Base-by-base conservation (phyloP, 148 eudicot genomes). In the Persicaria tinctoria region DNA sequence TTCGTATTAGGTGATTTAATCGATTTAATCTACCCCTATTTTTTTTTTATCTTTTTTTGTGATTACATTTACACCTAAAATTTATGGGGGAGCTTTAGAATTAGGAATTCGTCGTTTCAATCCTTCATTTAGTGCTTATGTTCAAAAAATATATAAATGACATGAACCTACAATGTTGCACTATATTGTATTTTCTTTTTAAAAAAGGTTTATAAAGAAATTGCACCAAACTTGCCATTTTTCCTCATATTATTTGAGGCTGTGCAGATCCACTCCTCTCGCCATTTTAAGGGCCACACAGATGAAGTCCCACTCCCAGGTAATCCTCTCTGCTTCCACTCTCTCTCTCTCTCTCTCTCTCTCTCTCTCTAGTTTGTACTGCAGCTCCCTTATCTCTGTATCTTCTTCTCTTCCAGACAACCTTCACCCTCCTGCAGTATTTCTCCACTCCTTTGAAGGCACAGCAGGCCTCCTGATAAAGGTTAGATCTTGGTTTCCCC, bases 231-330 rank as follows among this genome's bases (percentile, higher is more conserved):
- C 38, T 38, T 3, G 5, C 48, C 70, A 38, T 38, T 41, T 41
- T 66, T 38, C 17, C 38, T 13, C 4, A 13, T 11, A 13, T 41
- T 66, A 38, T 38, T 13, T 41, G 13, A 44, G 47, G 48, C 48
- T 7, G 47, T 66, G 70, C 48, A 66, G 70, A 66, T 41, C 70
- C 70, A 66, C 48, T 66, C 46, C 44, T 50, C 11, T 12, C 70
- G 12, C 47, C 70, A 66, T 17, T 23, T 23, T 41, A 38, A 63
- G 46, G 70, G 70, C 70, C 70, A 66, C 70, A 38, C 70, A 59
- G 64, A 66, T 63, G 69, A 63, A 57, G 63, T 57, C 32, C 64
- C 64, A 63, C 46, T 57, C 32, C 64, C 64, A 63, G 69, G 69
- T 63, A 63, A 63, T 63, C 69, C 46, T 63, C 69, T 63, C 3